Evolutionary conservation across 164 flowering plant species (phyloP).

Genomic region (Buxus sempervirens): DNA sequence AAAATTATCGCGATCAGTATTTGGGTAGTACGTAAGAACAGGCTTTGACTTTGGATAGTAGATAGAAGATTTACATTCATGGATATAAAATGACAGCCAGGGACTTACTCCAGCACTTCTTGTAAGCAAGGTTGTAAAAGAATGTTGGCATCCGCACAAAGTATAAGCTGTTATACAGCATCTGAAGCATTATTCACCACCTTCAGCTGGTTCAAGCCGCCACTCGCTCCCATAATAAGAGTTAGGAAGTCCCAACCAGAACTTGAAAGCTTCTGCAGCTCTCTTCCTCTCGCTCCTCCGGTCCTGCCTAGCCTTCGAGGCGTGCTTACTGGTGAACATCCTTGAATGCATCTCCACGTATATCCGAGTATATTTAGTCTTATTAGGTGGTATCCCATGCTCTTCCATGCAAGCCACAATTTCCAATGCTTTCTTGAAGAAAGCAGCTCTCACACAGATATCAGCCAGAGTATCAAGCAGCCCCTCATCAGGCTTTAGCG

Average conservation of each 20-base stretch:
- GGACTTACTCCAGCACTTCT: no score
- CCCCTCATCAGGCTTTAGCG: slow-evolving; percentile 80
- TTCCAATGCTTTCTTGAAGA: slow-evolving; percentile 88
- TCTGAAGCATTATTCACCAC: slow-evolving; percentile 24
- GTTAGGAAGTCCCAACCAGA: slow-evolving; percentile 95
- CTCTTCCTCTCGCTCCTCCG: slow-evolving; percentile 77
- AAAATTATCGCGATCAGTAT: no score
- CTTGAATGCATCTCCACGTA: slow-evolving; percentile 97
- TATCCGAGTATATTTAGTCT: slow-evolving; percentile 72
- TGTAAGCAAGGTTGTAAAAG: no score
- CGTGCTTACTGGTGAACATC: slow-evolving; percentile 98
- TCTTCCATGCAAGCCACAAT: slow-evolving; percentile 98
- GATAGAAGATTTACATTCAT: no score
- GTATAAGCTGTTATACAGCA: slow-evolving; percentile 12
- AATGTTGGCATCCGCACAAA: no score
- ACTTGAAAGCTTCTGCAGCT: slow-evolving; percentile 96
- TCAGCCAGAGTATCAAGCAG: slow-evolving; percentile 82
- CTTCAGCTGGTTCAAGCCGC: slow-evolving; percentile 50
- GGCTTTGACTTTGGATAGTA: no score
- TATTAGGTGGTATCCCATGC: slow-evolving; percentile 82
- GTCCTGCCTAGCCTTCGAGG: slow-evolving; percentile 90
- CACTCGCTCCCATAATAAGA: slow-evolving; percentile 91
- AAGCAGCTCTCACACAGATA: slow-evolving; percentile 89
- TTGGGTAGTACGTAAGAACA: no score
- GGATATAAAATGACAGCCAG: no score